Evolutionary conservation across 2,329 filamentous ascomycete genomes (phyloP).

Genomic region (Pyrenochaeta sp.): DNA sequence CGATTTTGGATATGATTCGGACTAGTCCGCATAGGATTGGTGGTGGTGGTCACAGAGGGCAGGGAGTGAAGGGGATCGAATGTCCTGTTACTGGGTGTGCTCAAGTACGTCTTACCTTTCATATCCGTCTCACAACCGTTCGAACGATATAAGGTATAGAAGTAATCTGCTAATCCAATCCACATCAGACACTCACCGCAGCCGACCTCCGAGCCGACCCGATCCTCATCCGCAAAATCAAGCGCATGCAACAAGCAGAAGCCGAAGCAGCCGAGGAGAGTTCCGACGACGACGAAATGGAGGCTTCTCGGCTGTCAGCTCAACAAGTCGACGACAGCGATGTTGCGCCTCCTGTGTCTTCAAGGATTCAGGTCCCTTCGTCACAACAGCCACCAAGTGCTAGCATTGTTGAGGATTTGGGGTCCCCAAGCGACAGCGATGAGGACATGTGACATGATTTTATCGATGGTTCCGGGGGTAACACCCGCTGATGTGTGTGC

Average conservation of each 20-base stretch:
- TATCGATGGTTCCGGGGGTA: neutral
- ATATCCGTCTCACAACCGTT: neutral
- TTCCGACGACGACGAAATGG: slow-evolving; percentile 38
- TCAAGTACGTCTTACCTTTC: slow-evolving; percentile 44
- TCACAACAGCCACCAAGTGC: slow-evolving; percentile 24
- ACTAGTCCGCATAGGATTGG: slow-evolving; percentile 19
- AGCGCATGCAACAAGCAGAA: slow-evolving; percentile 44
- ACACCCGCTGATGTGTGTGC: neutral
- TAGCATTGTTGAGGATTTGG: slow-evolving; percentile 32
- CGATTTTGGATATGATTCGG: slow-evolving; percentile 65
- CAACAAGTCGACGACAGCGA: slow-evolving; percentile 4
- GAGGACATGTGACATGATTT: neutral
- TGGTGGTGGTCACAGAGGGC: slow-evolving; percentile 15
- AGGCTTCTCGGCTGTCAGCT: slow-evolving; percentile 7
- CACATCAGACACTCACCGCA: slow-evolving; percentile 39
- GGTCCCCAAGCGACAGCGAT: slow-evolving; percentile 23
- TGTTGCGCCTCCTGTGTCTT: slow-evolving; percentile 1
- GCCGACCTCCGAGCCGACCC: slow-evolving; percentile 41
- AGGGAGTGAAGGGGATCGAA: slow-evolving; percentile 51
- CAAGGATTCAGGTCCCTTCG: slow-evolving; percentile 6
- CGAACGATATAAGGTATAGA: neutral
- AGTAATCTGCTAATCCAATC: neutral
- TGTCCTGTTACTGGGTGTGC: slow-evolving; percentile 74
- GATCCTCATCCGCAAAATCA: slow-evolving; percentile 49
- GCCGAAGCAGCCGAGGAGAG: slow-evolving; percentile 32